Base-by-base conservation (phyloP, 2,329 filamentous ascomycete genomes). In the Talaromyces sp. region DNA sequence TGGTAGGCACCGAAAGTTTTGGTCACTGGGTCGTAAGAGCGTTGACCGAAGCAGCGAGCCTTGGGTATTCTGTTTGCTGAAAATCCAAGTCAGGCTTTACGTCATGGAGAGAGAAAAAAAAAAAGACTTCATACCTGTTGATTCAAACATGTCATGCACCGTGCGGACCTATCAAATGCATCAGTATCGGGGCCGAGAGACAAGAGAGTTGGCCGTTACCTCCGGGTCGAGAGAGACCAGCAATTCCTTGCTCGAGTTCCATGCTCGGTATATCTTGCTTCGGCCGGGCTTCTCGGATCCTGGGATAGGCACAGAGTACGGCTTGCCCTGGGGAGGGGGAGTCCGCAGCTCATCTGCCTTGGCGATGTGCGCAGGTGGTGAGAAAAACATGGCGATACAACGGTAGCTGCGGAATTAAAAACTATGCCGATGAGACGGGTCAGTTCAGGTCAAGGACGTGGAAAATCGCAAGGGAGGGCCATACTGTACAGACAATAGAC, bases 231-330 rank as follows among this genome's bases (percentile, higher is more conserved):
- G 79, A 6, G 89, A 88, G 69, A 84, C 82, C 49, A 96, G 77
- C 60, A 96, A 81, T 62, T 84, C 85, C 76, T 96, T 87, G 61
- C 83, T 82, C 70, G 88, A 88, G 65, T 85, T 85, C 86, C 88
- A 96, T 76, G 96, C 89, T 63, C 95, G 86, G 77, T 98, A 98
- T 64, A 96, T 78, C 53, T 86, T 79, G 55, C 84, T 89, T 66
- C 92, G 87, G 62, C 87, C 89, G 55, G 90, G 86, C 63, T 82
- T 80, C 75, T 90, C 85, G 53, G 89, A 88, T 64, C 89, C 89
- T 0, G 91, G 88, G 21, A 99, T 69, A 13, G 91, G 80, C 14
- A 96, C 80, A 52, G 89, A 89, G 72, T 95, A 95, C 1, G 92
- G 90, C 55, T 85, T 80, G 65, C 91, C 91, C 9, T 88, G 84